phyloP scores from a whole-genome alignment of 192 early-diverging fungal species.

The Backusella liffmaniae region DNA sequence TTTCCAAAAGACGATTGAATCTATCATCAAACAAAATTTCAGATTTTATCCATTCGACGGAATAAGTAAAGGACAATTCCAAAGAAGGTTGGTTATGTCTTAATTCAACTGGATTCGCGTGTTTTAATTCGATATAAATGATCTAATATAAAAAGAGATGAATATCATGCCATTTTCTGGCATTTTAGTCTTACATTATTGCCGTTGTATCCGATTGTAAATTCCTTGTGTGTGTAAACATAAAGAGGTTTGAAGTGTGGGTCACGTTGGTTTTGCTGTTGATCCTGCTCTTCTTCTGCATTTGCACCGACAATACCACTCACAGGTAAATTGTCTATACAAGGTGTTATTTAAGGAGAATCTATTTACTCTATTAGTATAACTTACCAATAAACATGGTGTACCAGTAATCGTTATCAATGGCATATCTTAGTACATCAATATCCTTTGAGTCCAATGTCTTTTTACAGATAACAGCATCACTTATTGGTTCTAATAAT shows the following conservation, averaged over 20 bases:
- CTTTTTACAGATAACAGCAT: constrained; percentile 50
- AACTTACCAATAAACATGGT: constrained; percentile 57
- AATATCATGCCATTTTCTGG: too few relatives aligned
- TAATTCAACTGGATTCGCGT: constrained; percentile 36
- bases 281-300: constrained; percentile 21
- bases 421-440: constrained; percentile 61
- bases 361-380: not conserved
- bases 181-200: constrained; percentile 41
- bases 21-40: constrained; percentile 55
- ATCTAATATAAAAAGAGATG: constrained; percentile 36
- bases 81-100: constrained; percentile 19
- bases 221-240: constrained; percentile 62
- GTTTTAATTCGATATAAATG: constrained; percentile 47
- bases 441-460: constrained; percentile 45
- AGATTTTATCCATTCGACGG: constrained; percentile 62
- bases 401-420: constrained; percentile 65
- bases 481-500: constrained; percentile 5
- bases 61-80: constrained; percentile 67
- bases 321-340: constrained; percentile 58
- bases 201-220: constrained; percentile 62
- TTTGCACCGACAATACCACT: constrained; percentile 51
- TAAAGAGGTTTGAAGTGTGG: constrained; percentile 24
- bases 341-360: constrained; percentile 25
- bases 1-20: constrained; percentile 65
- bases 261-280: not conserved